Evolutionary conservation across 345 rosid species (phyloP).

Genomic region (Ceriops tagal): DNA sequence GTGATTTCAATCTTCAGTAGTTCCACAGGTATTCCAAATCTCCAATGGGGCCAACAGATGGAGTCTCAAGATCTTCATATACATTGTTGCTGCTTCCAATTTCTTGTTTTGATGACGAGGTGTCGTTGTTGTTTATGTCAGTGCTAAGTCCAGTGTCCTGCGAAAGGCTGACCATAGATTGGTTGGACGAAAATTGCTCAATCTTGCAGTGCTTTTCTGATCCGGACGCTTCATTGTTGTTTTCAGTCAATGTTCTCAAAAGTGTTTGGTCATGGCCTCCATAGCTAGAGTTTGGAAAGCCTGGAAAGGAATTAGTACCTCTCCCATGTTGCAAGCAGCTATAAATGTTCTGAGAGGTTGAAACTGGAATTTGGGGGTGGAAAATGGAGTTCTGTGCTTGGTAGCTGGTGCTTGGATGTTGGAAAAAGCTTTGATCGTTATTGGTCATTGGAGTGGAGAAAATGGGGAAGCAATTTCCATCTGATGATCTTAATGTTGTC

Average conservation of each 20-base stretch:
- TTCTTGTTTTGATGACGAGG: slow-evolving; percentile 48
- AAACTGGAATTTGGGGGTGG: slow-evolving; percentile 23
- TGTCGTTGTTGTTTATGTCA: slow-evolving; percentile 51
- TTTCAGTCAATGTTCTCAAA: slow-evolving; percentile 20
- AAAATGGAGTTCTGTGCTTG: slow-evolving; percentile 22
- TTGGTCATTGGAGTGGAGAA: neutral
- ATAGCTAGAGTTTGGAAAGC: slow-evolving; percentile 7
- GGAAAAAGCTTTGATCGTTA: slow-evolving; percentile 10
- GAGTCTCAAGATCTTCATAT: slow-evolving; percentile 26
- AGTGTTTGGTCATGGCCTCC: slow-evolving; percentile 17
- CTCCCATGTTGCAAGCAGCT: slow-evolving; percentile 29
- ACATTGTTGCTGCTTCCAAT: slow-evolving; percentile 20
- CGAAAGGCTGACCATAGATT: slow-evolving; percentile 48
- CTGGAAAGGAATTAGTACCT: slow-evolving; percentile 2
- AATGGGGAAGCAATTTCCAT: slow-evolving; percentile 13
- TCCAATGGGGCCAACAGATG: slow-evolving; percentile 22
- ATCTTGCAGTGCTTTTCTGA: slow-evolving; percentile 36
- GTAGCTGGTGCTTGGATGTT: slow-evolving; percentile 15
- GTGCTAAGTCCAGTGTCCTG: slow-evolving; percentile 66
- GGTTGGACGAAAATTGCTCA: slow-evolving; percentile 57
- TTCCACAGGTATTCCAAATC: slow-evolving; percentile 43
- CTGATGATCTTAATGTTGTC: slow-evolving; percentile 16
- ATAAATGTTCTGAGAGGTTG: slow-evolving; percentile 12
- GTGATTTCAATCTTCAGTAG: slow-evolving; percentile 18
- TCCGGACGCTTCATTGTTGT: slow-evolving; percentile 5